phyloP scores from a whole-genome alignment of 768 basidiomycete genomes.

The Rhodocollybia butyracea region DNA sequence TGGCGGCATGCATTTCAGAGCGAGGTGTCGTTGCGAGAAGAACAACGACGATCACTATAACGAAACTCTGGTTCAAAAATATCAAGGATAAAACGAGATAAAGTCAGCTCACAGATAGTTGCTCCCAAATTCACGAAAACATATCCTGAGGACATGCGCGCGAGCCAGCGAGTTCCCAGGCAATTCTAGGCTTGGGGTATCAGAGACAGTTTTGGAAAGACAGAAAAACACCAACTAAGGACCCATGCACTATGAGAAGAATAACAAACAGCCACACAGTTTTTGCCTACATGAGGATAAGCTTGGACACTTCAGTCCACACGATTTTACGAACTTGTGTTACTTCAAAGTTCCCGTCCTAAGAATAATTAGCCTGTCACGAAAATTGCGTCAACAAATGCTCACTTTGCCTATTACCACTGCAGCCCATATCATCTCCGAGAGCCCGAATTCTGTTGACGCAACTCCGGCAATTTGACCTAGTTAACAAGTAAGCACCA shows the following conservation, averaged over 20 bases:
- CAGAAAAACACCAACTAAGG: conserved; percentile 42
- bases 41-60: conserved; percentile 76
- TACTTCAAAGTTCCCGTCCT: no score
- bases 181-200: conserved; percentile 50
- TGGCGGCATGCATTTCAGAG: conserved; percentile 78
- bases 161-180: conserved; percentile 70
- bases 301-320: conserved; percentile 52
- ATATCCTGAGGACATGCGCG: conserved; percentile 70
- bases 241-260: conserved; percentile 71
- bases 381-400: conserved; percentile 6
- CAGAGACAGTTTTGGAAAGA: no score
- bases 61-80: neutral
- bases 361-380: conserved; percentile 1
- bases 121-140: conserved; percentile 88
- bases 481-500: conserved; percentile 18
- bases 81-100: neutral
- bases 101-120: conserved; percentile 48
- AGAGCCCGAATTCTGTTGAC: conserved; percentile 83
- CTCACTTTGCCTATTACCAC: conserved; percentile 54
- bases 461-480: conserved; percentile 84
- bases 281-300: conserved; percentile 45
- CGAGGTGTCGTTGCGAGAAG: conserved; percentile 74
- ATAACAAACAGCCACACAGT: conserved; percentile 78
- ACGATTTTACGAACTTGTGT: no score
- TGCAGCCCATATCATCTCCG: no score